phyloP scores from a whole-genome alignment of 176 grass and related monocot species.

The Carex cristatella region DNA sequence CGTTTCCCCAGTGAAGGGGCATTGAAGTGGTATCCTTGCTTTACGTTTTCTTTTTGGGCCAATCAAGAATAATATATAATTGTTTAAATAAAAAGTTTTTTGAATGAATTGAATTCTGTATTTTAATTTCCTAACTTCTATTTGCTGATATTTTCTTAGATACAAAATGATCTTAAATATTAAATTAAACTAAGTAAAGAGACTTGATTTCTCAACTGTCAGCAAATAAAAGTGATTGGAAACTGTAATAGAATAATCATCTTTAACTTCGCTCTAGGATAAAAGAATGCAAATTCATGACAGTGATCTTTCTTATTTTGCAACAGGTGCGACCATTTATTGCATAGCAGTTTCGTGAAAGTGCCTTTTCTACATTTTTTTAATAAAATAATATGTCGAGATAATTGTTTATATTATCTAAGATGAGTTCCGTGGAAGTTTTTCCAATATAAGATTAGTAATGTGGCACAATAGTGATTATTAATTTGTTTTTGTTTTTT shows the following conservation, averaged over 20 bases:
- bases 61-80: neutral
- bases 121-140: neutral
- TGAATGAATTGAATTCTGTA: neutral
- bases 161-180: neutral
- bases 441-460: neutral
- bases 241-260: constrained; percentile 14
- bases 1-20: neutral
- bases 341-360: neutral
- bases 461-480: neutral
- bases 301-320: constrained; percentile 3
- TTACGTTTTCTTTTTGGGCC: constrained; percentile 1
- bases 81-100: neutral
- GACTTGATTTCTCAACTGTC: neutral
- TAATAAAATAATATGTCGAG: neutral
- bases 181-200: neutral
- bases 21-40: neutral
- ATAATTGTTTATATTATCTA: neutral
- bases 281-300: neutral
- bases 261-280: neutral
- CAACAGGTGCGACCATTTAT: neutral
- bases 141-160: neutral
- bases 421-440: neutral
- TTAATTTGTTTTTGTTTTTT: neutral
- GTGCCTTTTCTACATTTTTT: neutral
- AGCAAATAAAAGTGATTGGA: neutral